Evolutionary conservation across 345 rosid species (phyloP).

Genomic region (Aquilaria yunnanensis): DNA sequence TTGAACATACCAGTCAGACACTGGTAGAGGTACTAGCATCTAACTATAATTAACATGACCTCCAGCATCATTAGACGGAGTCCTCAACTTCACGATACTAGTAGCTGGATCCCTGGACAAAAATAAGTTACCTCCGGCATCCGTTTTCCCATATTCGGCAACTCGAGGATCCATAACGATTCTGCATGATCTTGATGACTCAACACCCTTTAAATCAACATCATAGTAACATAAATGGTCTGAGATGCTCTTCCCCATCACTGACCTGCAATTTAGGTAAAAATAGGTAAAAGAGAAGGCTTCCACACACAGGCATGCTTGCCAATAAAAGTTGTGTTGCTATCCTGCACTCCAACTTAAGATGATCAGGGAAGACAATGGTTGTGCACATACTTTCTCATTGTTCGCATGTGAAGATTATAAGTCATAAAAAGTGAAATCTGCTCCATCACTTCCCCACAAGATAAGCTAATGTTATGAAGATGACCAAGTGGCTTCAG

Average conservation of each 20-base stretch:
- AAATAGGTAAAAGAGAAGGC: not conserved
- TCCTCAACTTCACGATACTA: conserved; percentile 23
- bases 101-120: conserved; percentile 37
- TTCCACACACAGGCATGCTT: not conserved
- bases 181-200: conserved; percentile 54
- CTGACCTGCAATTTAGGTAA: conserved; percentile 50
- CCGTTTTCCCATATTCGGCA: conserved; percentile 37
- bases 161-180: conserved; percentile 51
- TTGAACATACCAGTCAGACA: not conserved
- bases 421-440: not conserved
- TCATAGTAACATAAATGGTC: conserved; percentile 80
- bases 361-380: not conserved
- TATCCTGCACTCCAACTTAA: conserved; percentile 5
- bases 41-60: conserved; percentile 5
- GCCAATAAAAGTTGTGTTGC: not conserved
- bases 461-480: not conserved
- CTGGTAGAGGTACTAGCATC: not conserved
- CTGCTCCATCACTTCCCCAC: not conserved
- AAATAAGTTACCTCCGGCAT: conserved; percentile 54
- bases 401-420: too few species aligned
- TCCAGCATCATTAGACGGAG: conserved; percentile 9
- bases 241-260: conserved; percentile 58
- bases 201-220: conserved; percentile 32
- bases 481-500: not conserved
- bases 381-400: not conserved